Base-by-base conservation (phyloP, 805 yeast genomes). In the Ogataea pini region DNA sequence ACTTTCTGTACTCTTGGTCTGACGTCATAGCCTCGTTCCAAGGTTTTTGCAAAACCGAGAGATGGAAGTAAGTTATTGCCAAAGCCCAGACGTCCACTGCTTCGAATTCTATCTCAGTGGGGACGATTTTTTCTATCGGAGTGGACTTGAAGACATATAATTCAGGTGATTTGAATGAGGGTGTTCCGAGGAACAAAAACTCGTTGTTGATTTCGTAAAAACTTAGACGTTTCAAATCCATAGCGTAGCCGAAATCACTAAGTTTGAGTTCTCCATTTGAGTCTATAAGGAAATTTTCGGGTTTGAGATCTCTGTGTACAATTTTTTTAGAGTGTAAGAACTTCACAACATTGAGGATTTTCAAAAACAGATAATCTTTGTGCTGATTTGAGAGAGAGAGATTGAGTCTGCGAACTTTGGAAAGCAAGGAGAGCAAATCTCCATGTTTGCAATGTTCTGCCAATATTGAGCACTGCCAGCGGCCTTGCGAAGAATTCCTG, bases 81-180 rank as follows among this genome's bases (percentile, higher is more conserved):
- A 79, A 55, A 2, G 80, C 67, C 85, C 85, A 79, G 42, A 70
- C 65, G 61, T 79, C 85, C 17, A 71, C 56, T 3, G 70, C 60
- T 44, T 69, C 70, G 47, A 72, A 70, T 42, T 68, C 51, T 9
- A 62, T 39, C 10, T 45, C 41, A 18, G 18, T 8, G 7, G 39
- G 32, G 34, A 28, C 56, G 39, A 51, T 64, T 4, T 49, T 44
- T 32, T 44, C 36, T 7, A 25, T 42, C 1, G 42, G 27, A 5
- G 44, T 36, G 5, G 42, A 42, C 19, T 47, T 52, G 36, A 44
- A 57, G 3, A 20, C 41, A 43, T 54, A 74, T 25, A 78, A 51
- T 55, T 79, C 84, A 0, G 85, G 85, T 0, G 83, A 76, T 55
- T 77, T 79, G 62, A 77, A 79, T 6, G 80, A 72, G 19, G 68